Percentiles rank a stretch among this genome's conserved stretches.
phyloP scores from a whole-genome alignment of 2,329 filamentous ascomycete genomes.

The Amesomyces nigricolor region DNA sequence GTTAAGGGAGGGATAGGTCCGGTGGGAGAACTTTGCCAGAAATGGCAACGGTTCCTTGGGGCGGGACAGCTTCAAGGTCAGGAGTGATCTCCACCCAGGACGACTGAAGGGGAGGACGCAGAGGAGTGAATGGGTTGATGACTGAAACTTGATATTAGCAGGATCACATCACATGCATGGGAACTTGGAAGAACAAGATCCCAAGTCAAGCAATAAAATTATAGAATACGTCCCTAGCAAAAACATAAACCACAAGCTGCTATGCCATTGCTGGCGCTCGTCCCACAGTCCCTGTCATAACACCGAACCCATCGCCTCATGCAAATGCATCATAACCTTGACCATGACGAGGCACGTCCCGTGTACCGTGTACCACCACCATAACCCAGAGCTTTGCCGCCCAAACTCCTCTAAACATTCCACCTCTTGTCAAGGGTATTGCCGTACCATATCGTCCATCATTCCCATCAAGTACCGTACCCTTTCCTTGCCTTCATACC shows the following conservation, averaged over 20 bases:
- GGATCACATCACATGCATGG: not conserved
- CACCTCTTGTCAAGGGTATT: not conserved
- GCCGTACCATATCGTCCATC: slow-evolving; percentile 1
- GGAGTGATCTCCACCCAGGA: too few species aligned
- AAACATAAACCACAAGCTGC: not conserved
- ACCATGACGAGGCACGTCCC: not conserved
- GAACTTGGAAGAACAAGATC: not conserved
- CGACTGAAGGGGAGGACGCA: too few species aligned
- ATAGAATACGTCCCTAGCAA: not conserved
- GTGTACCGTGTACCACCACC: not conserved
- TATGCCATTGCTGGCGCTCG: not conserved
- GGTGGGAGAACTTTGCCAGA: too few species aligned
- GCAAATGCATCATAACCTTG: not conserved
- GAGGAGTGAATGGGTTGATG: too few species aligned
- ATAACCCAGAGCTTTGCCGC: not conserved
- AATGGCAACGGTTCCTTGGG: too few species aligned
- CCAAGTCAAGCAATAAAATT: not conserved
- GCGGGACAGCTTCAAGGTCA: too few species aligned
- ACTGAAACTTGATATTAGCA: too few species aligned
- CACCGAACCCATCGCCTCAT: slow-evolving; percentile 2
- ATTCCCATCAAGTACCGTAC: not conserved
- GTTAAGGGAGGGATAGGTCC: too few species aligned
- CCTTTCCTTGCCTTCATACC: slow-evolving; percentile 1
- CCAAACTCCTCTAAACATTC: slow-evolving; percentile 10
- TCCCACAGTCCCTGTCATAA: not conserved